These are phyloP conservation scores for Begonia loranthoides DNA, from an alignment of 306 rosid genomes.

Conservation along the genomic window DNA sequence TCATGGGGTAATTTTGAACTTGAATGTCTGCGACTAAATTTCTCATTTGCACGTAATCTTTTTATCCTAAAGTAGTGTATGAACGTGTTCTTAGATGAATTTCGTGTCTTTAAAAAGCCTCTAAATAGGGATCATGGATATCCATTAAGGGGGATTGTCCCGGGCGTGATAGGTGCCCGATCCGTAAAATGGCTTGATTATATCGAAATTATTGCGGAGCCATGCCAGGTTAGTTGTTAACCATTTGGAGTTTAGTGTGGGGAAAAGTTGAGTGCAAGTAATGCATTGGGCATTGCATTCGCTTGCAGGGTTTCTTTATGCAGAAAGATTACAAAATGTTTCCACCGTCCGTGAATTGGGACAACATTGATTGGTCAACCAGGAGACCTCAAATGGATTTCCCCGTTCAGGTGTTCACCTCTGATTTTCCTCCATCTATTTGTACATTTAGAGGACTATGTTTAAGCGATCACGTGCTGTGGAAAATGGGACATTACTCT, in stretches of 20 bases:
- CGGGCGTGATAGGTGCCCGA: slow-evolving; percentile 96
- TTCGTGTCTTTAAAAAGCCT: slow-evolving; percentile 25
- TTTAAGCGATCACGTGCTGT: too few species aligned
- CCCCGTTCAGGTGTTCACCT: slow-evolving; percentile 89
- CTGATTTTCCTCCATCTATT: too few species aligned
- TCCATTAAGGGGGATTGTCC: slow-evolving; percentile 82
- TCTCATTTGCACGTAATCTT: too few species aligned
- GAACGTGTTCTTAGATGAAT: slow-evolving; percentile 12
- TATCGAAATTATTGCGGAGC: slow-evolving; percentile 52
- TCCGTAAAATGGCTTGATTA: slow-evolving; percentile 94
- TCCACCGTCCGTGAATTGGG: slow-evolving; percentile 94
- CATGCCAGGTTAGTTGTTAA: slow-evolving; percentile 56
- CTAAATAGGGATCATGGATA: slow-evolving; percentile 95
- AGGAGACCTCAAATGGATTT: slow-evolving; percentile 95
- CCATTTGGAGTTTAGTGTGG: too few species aligned
- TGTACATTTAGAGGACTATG: background rate
- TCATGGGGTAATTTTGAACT: too few species aligned
- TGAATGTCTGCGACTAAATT: too few species aligned
- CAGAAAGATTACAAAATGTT: slow-evolving; percentile 98
- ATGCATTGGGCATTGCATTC: slow-evolving; percentile 3
- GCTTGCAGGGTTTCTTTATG: slow-evolving; percentile 98
- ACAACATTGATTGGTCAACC: slow-evolving; percentile 72
- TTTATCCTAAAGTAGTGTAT: too few species aligned
- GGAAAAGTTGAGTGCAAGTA: too few species aligned
- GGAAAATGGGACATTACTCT: too few species aligned